Evolutionary conservation across 148 eudicot species (phyloP), one percentile per base, ranked within the genome.

Genomic region (Amaranthus palmeri): DNA sequence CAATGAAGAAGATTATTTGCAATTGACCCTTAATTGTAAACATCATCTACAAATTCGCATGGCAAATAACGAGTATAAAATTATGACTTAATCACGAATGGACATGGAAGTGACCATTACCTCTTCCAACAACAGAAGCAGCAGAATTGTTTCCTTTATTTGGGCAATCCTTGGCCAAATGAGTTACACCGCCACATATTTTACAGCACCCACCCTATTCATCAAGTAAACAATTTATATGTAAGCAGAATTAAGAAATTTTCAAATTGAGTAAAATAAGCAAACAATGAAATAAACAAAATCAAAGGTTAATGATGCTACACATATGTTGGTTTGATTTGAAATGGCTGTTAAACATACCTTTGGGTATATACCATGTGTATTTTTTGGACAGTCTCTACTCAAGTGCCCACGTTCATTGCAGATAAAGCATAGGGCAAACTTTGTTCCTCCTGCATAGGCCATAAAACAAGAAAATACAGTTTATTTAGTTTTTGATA

Each of bases 291-390:
- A 49, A n/a, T 11, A 59, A 70, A 17, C 60, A 54, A 67, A 55
- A n/a, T 9, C 9, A 42, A 14, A 44, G 0, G 41, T 17, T 3
- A 9, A 12, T n/a, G 46, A 4, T 2, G 17, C 13, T 6, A 68
- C 7, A 8, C 53, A 49, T 46, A 6, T 49, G 61, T n/a, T 43
- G 10, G 61, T 15, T 55, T 62, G 72, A 61, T 55, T 65, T 11
- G 4, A 68, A 61, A 13, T 9, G 15, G 15, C 15, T 46, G 50
- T 41, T 54, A 4, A 48, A 12, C 54, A 69, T 85, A 89, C 99
- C 97, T 95, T 92, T n/a, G 97, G 97, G 78, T 95, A 95, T 55
- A 95, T 92, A 43, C 98, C 99, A 74, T 90, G 97, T 51, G 89
- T 83, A 81, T 86, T 95, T 78, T 92, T 80, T 49, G 99, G 99